Conservation (phyloP, 2,329 filamentous ascomycete genomes). For the Ophiostoma triangulosporum region DNA sequence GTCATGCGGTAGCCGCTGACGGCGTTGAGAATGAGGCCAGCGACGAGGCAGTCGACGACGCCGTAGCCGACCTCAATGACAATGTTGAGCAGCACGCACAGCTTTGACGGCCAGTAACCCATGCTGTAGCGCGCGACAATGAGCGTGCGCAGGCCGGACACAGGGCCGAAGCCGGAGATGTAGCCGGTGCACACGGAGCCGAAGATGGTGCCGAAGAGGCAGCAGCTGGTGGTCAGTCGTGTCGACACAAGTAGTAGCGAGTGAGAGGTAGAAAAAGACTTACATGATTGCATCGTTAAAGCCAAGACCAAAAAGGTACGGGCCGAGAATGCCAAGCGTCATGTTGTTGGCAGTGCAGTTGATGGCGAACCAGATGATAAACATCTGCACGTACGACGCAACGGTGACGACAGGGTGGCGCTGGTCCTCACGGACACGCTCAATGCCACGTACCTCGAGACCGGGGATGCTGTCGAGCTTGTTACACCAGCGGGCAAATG, state of each 20-base stretch:
- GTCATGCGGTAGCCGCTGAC: conserved; percentile 45
- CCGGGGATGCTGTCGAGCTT: conserved; percentile 7
- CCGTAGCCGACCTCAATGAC: conserved; percentile 21
- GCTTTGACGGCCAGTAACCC: conserved; percentile 22
- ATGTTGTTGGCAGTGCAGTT: conserved; percentile 32
- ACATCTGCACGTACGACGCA: conserved; percentile 25
- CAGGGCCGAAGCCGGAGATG: conserved; percentile 8
- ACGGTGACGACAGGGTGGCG: conserved; percentile 18
- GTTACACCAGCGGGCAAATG: background rate
- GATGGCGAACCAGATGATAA: conserved; percentile 30
- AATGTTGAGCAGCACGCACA: conserved; percentile 19
- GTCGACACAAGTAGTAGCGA: too few species aligned
- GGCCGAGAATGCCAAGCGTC: conserved; percentile 20
- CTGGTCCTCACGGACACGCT: conserved; percentile 18
- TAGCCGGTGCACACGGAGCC: conserved; percentile 9
- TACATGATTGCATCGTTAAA: conserved; percentile 14
- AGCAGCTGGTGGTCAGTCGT: conserved; percentile 12
- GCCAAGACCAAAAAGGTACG: conserved; percentile 19
- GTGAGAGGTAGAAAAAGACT: background rate
- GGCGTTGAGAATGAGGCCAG: conserved; percentile 54
- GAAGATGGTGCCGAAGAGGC: conserved; percentile 8
- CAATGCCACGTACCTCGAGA: conserved; percentile 9
- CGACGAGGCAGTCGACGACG: conserved; percentile 50
- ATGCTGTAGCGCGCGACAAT: conserved; percentile 19
- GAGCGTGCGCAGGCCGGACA: conserved; percentile 10